A percentile compares a stretch with the other conserved stretches of the same genome.
Conservation (phyloP, 1,139 yeast genomes). For the Yamadazyma sp. region DNA sequence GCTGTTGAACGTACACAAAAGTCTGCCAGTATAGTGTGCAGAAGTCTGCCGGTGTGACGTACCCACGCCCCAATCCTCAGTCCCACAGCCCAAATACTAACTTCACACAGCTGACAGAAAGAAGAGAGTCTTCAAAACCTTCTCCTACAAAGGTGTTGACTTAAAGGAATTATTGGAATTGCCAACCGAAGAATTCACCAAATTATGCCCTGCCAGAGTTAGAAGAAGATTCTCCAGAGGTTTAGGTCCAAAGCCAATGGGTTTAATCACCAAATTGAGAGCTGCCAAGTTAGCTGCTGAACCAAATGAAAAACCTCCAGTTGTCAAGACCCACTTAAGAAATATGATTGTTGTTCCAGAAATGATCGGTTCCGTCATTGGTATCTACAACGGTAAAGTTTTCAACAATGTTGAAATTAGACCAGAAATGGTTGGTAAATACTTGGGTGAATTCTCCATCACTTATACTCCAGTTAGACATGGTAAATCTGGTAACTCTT, state of each 20-base stretch:
- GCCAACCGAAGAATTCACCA: slow-evolving; percentile 96
- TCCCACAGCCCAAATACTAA: slow-evolving; percentile 24
- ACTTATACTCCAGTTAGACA: slow-evolving; percentile 99
- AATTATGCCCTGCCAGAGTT: slow-evolving; percentile 97
- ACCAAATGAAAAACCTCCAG: slow-evolving; percentile 96
- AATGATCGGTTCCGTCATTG: slow-evolving; percentile 99
- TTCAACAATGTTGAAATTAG: slow-evolving; percentile 99
- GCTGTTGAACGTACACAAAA: too few relatives aligned
- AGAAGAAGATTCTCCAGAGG: slow-evolving; percentile 99
- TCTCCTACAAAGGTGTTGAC: slow-evolving; percentile 99
- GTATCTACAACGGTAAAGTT: slow-evolving; percentile 99
- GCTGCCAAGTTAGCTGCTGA: slow-evolving; percentile 93
- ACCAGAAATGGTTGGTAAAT: slow-evolving; percentile 99
- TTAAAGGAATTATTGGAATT: slow-evolving; percentile 91
- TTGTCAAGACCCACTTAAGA: slow-evolving; percentile 99
- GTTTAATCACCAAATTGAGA: slow-evolving; percentile 96
- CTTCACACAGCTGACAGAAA: slow-evolving; percentile 58
- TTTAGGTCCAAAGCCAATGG: slow-evolving; percentile 93
- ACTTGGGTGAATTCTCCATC: slow-evolving; percentile 99
- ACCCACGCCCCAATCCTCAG: background rate
- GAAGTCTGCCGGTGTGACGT: too few relatives aligned
- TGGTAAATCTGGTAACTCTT: slow-evolving; percentile 98
- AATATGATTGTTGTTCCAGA: slow-evolving; percentile 99
- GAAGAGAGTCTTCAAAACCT: slow-evolving; percentile 94
- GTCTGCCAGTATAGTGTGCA: too few relatives aligned